phyloP scores from a whole-genome alignment of 192 early-diverging fungal species.

The Funneliformis geosporum region DNA sequence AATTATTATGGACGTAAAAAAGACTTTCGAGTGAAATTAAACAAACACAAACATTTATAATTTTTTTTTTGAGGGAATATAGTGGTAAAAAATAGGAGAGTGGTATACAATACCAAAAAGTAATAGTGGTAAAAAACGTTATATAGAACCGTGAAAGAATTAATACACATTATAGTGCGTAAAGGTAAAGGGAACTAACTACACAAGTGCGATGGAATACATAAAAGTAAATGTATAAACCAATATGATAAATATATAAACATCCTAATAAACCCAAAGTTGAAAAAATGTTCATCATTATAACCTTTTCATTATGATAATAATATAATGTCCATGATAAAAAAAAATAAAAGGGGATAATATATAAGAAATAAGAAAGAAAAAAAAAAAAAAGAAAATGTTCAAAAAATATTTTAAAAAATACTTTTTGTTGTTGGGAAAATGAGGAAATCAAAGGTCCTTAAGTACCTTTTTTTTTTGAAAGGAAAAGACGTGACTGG shows the following conservation, averaged over 20 bases:
- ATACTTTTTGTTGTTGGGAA: not conserved
- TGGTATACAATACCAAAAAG: not conserved
- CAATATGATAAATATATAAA: not conserved
- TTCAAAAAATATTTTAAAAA: not conserved
- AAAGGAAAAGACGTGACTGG: not conserved
- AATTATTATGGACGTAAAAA: not conserved
- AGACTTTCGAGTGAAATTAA: not conserved
- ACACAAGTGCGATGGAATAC: not conserved
- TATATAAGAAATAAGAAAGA: not conserved
- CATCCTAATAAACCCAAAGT: not conserved
- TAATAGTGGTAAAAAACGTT: not conserved
- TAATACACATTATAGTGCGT: not conserved
- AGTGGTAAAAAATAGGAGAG: not conserved
- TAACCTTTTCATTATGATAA: not conserved
- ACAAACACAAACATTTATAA: not conserved
- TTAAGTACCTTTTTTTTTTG: not conserved
- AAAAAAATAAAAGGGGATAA: not conserved
- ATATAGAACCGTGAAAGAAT: not conserved
- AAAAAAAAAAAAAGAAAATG: not conserved
- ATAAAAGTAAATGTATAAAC: not conserved
- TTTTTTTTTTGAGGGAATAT: not conserved
- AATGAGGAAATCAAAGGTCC: fast-evolving
- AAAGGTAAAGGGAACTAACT: not conserved
- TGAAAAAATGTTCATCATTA: not conserved
- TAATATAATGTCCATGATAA: not conserved